Percentiles rank a stretch among this genome's conserved stretches.
These are phyloP conservation scores for Biscogniauxia marginata DNA, from an alignment of 2,329 filamentous ascomycete genomes.

Conservation along the genomic window DNA sequence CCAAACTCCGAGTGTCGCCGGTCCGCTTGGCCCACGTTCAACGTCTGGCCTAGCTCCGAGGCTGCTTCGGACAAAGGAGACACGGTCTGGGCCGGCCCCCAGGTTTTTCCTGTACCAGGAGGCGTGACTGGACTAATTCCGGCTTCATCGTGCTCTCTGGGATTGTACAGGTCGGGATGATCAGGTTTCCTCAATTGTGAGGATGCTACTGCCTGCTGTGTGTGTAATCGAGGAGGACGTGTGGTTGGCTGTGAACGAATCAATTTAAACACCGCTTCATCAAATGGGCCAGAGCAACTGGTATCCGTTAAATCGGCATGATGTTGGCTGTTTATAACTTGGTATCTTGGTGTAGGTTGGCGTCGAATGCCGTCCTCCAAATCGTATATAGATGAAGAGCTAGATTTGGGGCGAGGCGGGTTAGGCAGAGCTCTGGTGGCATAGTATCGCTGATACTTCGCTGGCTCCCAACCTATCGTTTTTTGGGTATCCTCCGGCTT, in stretches of 20 bases:
- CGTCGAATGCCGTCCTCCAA: constrained; percentile 7
- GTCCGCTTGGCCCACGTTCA: background rate
- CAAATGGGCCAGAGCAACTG: constrained; percentile 6
- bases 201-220: constrained; percentile 15
- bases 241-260: constrained; percentile 13
- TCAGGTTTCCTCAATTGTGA: constrained; percentile 21
- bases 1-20: background rate
- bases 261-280: constrained; percentile 15
- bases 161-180: constrained; percentile 16
- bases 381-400: constrained; percentile 17
- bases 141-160: constrained; percentile 10
- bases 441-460: background rate
- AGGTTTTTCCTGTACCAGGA: constrained; percentile 11
- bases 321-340: background rate
- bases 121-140: constrained; percentile 24
- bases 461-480: background rate
- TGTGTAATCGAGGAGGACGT: constrained; percentile 1
- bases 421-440: background rate
- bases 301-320: background rate
- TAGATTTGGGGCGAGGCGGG: constrained; percentile 17
- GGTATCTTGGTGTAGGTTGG: constrained; percentile 1
- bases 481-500: background rate
- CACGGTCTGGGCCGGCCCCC: constrained; percentile 18
- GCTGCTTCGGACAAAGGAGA: constrained; percentile 23
- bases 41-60: background rate